Percentiles rank a stretch among this genome's conserved stretches.
Evolutionary conservation across 495 filamentous ascomycete species (phyloP).

Genomic region (Elasticomyces elasticus): DNA sequence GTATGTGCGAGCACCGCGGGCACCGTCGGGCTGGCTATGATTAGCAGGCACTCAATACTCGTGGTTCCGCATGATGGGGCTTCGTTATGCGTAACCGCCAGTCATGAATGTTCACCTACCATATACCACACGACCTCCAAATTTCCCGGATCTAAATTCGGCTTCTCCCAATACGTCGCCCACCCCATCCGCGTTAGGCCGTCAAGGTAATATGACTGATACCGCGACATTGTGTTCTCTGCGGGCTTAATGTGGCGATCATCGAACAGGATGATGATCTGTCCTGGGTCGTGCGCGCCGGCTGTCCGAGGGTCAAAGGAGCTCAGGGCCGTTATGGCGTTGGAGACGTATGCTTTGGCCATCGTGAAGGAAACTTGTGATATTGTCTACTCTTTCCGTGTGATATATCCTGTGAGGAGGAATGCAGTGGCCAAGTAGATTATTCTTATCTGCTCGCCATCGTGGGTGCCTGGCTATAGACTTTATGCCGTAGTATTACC

Average conservation of each 20-base stretch:
- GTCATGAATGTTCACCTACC: no score
- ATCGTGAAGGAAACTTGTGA: background rate
- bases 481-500: background rate
- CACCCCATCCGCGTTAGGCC: constrained; percentile 12
- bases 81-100: no score
- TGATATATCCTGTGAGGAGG: background rate
- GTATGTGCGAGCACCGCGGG: constrained; percentile 17
- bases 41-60: background rate
- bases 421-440: background rate
- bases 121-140: constrained; percentile 19
- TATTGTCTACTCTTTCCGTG: background rate
- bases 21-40: constrained; percentile 14
- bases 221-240: constrained; percentile 9
- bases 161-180: constrained; percentile 5
- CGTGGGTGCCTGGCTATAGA: background rate
- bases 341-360: background rate
- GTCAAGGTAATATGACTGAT: constrained; percentile 10
- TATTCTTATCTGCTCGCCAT: background rate
- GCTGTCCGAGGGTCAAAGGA: constrained; percentile 2
- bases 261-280: constrained; percentile 21
- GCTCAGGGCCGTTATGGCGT: background rate
- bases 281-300: constrained; percentile 14
- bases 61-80: no score
- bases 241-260: background rate
- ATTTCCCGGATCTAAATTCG: constrained; percentile 14